Conservation (phyloP, 1,284 basidiomycete genomes). For the Malassezia obtusa region DNA sequence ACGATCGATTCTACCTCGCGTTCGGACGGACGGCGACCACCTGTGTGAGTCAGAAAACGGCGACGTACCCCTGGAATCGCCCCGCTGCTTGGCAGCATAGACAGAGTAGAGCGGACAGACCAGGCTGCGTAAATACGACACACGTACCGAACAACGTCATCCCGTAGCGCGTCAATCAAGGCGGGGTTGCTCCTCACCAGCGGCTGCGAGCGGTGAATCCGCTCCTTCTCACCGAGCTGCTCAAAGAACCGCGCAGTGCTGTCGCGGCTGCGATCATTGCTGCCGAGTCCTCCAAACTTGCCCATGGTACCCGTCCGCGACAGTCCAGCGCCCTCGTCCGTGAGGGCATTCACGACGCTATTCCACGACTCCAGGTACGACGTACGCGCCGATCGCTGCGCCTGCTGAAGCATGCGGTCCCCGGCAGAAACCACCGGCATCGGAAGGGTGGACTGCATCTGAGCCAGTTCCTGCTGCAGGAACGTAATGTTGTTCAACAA, state of each 20-base stretch:
- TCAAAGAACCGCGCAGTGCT: constrained; percentile 6
- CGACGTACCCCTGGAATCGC: neutral
- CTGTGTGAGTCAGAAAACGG: neutral
- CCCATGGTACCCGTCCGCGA: neutral
- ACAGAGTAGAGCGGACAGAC: constrained; percentile 11
- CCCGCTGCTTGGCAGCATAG: constrained; percentile 2
- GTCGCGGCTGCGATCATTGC: neutral
- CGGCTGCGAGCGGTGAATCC: constrained; percentile 9
- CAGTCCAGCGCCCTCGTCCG: neutral
- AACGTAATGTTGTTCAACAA: constrained; percentile 13
- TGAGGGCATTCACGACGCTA: constrained; percentile 1
- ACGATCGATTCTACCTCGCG: constrained; percentile 5
- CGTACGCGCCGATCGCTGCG: constrained; percentile 10
- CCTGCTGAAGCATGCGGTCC: constrained; percentile 3
- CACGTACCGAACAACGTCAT: constrained; percentile 12
- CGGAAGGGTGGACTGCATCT: neutral
- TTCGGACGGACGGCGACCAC: neutral
- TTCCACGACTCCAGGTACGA: constrained; percentile 17
- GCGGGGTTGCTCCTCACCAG: neutral
- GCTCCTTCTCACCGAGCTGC: neutral
- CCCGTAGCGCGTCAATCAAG: constrained; percentile 1
- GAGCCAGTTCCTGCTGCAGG: constrained; percentile 2
- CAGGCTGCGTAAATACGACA: neutral
- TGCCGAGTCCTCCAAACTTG: neutral
- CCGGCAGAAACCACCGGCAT: neutral